Evolutionary conservation across 225 moss, liverwort and hornwort genomes (phyloP), one percentile per base, ranked within the genome.

Genomic region (Pseudoscleropodium purum): DNA sequence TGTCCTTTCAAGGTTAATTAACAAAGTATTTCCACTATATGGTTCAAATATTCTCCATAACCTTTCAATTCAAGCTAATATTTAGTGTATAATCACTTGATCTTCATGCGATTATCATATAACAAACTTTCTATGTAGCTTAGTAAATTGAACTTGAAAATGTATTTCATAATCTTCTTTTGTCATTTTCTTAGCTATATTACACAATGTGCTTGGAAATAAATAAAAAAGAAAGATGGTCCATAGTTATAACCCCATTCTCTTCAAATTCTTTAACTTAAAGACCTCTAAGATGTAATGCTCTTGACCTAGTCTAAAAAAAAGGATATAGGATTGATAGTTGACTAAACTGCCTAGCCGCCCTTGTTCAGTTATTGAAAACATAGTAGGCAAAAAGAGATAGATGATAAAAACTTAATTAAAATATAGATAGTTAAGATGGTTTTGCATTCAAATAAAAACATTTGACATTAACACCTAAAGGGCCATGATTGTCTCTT

Each of bases 281-380:
- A 31, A 64, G 68, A 68, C n/a, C 4, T 68, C n/a, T n/a, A 68
- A 37, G 37, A 37, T 37, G 11, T 68, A 21, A 37, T 37, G 11
- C 6, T 68, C 11, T 68, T 68, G 20, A 68, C 6, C 13, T 68
- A n/a, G 21, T 23, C n/a, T n/a, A 3, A 5, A 19, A 1, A 1
- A 18, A 19, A 66, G 5, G 34, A 1, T 19, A 18, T 19, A 66
- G 13, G 7, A 21, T 21, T 2, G 0, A n/a, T 68, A 68, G 12
- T 7, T 2, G 1, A n/a, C 2, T 21, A 23, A 12, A 21, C 0
- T 47, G 8, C 37, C 23, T n/a, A 13, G 4, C 0, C 0, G 1
- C 7, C 21, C 1, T 68, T 2, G 2, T n/a, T n/a, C 23, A 21
- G 11, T 67, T 67, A 20, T 67, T 11, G 18, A 67, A 36, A 19